These are phyloP conservation scores for Bipolaris zeicola DNA, from an alignment of 2,329 filamentous ascomycete species.

Conservation along the genomic window DNA sequence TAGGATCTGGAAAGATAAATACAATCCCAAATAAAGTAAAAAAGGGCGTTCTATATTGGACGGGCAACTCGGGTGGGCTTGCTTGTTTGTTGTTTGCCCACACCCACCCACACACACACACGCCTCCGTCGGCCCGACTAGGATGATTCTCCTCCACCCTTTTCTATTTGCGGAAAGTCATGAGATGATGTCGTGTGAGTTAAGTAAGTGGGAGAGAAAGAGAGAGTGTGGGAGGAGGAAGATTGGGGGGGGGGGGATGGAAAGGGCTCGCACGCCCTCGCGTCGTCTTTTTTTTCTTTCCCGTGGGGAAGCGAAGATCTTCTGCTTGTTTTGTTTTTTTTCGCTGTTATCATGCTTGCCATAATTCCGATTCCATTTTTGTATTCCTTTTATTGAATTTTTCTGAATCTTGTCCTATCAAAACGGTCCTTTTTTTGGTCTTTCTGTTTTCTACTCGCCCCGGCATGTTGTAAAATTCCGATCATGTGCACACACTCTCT, in stretches of 20 bases:
- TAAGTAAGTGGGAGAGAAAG: background rate
- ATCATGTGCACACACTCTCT: no score
- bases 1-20: conserved; percentile 99
- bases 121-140: conserved; percentile 1
- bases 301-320: conserved; percentile 2
- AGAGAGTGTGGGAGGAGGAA: background rate
- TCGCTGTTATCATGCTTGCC: no score
- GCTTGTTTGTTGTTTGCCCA: background rate
- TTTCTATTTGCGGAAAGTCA: conserved; percentile 8
- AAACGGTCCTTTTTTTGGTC: background rate
- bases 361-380: background rate
- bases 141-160: background rate
- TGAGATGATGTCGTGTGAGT: conserved; percentile 5
- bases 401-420: background rate
- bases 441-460: no score
- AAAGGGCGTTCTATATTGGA: conserved; percentile 4
- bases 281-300: conserved; percentile 1
- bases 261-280: background rate
- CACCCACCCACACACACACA: no score
- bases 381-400: background rate
- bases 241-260: no score
- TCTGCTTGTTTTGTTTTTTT: background rate
- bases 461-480: no score
- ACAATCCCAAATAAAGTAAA: conserved; percentile 60
- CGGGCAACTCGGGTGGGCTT: background rate